phyloP scores from a whole-genome alignment of 2,329 filamentous ascomycete species.

The Pseudonectria buxi region DNA sequence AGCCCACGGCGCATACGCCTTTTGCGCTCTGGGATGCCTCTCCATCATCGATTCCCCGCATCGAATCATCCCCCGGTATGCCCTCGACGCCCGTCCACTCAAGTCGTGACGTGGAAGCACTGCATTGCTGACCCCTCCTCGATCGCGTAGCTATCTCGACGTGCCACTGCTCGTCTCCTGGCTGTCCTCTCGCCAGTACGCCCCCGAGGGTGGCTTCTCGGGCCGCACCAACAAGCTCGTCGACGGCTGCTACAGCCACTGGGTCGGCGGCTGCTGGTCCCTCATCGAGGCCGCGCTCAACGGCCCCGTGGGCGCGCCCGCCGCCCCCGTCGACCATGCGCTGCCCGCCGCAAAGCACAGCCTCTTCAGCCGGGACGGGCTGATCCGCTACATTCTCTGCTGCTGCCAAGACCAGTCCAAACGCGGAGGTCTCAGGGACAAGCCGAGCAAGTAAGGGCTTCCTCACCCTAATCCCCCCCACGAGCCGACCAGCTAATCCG shows the following conservation, averaged over 20 bases:
- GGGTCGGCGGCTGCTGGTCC: conserved; percentile 94
- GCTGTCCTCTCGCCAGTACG: conserved; percentile 83
- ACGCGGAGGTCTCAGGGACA: conserved; percentile 82
- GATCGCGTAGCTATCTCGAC: conserved; percentile 59
- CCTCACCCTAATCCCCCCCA: conserved; percentile 5
- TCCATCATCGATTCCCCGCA: conserved; percentile 77
- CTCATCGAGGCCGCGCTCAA: conserved; percentile 74
- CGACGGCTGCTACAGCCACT: conserved; percentile 97
- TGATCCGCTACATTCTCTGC: conserved; percentile 82
- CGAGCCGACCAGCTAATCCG: conserved; percentile 1
- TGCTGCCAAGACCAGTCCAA: conserved; percentile 72
- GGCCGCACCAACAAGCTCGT: conserved; percentile 97
- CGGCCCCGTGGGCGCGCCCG: conserved; percentile 34
- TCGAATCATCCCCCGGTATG: conserved; percentile 64
- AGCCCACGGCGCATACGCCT: conserved; percentile 94
- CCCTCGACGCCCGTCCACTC: conserved; percentile 22
- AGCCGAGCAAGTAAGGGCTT: conserved; percentile 71
- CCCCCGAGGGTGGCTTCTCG: conserved; percentile 85
- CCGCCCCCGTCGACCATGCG: conserved; percentile 22
- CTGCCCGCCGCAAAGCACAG: conserved; percentile 31
- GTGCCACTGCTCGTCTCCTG: conserved; percentile 72
- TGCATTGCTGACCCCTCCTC: conserved; percentile 29
- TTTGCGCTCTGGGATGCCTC: conserved; percentile 85
- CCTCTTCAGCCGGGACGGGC: conserved; percentile 74
- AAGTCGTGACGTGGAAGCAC: conserved; percentile 22